Evolutionary conservation across 2,329 filamentous ascomycete species (phyloP).

Genomic region (Colletotrichum chrysophilum): DNA sequence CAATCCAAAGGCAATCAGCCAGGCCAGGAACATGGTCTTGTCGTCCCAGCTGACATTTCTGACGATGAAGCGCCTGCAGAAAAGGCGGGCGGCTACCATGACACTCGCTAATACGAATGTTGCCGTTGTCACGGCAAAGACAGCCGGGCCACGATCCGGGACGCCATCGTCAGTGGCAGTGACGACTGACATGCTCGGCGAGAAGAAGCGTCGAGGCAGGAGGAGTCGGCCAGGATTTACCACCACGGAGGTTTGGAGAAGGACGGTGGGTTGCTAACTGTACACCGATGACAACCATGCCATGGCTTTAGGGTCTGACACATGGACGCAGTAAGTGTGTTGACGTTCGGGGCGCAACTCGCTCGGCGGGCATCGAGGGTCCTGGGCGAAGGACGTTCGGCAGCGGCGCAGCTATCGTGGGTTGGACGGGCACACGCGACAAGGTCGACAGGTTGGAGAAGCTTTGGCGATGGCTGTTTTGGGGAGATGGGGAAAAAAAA

Average conservation of each 20-base stretch:
- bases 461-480: neutral
- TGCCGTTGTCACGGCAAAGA: constrained; percentile 73
- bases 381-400: neutral
- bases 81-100: constrained; percentile 77
- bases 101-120: constrained; percentile 73
- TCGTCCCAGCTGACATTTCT: constrained; percentile 77
- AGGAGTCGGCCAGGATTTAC: neutral
- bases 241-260: constrained; percentile 20
- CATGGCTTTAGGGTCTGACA: constrained; percentile 19
- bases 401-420: neutral
- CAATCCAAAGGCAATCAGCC: constrained; percentile 73
- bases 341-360: neutral
- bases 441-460: neutral
- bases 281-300: constrained; percentile 19
- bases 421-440: neutral
- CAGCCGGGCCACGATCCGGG: constrained; percentile 61
- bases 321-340: constrained; percentile 11
- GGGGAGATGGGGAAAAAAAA: neutral
- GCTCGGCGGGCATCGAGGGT: neutral
- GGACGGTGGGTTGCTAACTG: constrained; percentile 10
- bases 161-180: constrained; percentile 26
- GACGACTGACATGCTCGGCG: constrained; percentile 20
- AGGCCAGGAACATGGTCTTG: constrained; percentile 80
- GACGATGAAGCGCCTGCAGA: constrained; percentile 77
- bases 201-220: neutral